Conservation (phyloP, 805 yeast species). For the Candida insectalens region DNA sequence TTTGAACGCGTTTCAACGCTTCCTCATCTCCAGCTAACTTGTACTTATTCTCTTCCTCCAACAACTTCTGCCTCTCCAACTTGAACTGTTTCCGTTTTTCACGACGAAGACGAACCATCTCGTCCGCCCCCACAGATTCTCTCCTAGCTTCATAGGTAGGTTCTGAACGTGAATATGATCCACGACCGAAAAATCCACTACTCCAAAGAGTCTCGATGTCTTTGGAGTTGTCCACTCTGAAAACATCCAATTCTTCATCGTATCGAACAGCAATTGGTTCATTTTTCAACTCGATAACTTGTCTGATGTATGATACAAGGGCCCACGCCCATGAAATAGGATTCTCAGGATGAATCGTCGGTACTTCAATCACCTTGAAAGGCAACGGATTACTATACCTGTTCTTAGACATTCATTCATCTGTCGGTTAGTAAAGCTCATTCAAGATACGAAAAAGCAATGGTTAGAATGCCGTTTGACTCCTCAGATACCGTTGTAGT, state of each 20-base stretch:
- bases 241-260: slow-evolving; percentile 13
- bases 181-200: slow-evolving; percentile 91
- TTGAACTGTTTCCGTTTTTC: slow-evolving; percentile 67
- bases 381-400: slow-evolving; percentile 29
- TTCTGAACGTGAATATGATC: slow-evolving; percentile 79
- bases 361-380: slow-evolving; percentile 24
- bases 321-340: slow-evolving; percentile 37
- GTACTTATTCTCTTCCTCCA: slow-evolving; percentile 31
- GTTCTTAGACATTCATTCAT: not conserved
- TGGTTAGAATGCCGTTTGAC: not conserved
- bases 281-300: slow-evolving; percentile 1
- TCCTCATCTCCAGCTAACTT: slow-evolving; percentile 13
- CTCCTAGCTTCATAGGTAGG: slow-evolving; percentile 84
- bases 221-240: slow-evolving; percentile 30
- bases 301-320: slow-evolving; percentile 17
- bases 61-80: slow-evolving; percentile 50
- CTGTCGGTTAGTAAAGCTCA: not conserved
- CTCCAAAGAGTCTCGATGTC: slow-evolving; percentile 62
- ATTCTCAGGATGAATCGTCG: slow-evolving; percentile 32
- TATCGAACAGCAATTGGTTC: slow-evolving; percentile 4
- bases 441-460: not conserved
- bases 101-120: slow-evolving; percentile 65
- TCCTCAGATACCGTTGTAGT: slow-evolving; percentile 31
- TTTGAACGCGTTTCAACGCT: slow-evolving; percentile 27
- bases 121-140: too few relatives aligned